Evolutionary conservation across 139 green algal species (phyloP).

Genomic region (Tetraselmis chui): DNA sequence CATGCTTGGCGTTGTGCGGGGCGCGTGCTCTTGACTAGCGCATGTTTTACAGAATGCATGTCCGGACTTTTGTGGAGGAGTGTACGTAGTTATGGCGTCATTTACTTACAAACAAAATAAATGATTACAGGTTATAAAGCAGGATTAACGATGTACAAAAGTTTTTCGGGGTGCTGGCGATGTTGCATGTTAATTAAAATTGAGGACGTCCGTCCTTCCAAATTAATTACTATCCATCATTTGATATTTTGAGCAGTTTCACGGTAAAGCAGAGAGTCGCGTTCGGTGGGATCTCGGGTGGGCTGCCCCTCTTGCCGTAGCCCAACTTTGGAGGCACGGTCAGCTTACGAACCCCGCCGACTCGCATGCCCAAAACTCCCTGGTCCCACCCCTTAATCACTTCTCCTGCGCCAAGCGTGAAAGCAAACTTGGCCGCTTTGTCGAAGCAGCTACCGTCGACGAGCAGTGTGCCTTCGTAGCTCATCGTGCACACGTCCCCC

Average conservation of each 20-base stretch:
- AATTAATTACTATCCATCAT: no score
- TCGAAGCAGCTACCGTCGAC: not conserved
- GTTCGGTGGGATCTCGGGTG: slow-evolving; percentile 20
- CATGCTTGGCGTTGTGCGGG: no score
- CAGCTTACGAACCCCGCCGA: slow-evolving; percentile 37
- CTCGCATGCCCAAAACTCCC: slow-evolving; percentile 35
- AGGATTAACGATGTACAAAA: no score
- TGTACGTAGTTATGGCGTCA: no score
- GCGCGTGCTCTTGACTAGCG: no score
- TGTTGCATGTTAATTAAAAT: no score
- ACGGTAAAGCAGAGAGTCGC: slow-evolving; percentile 31
- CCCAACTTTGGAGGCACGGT: slow-evolving; percentile 27
- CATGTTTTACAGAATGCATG: no score
- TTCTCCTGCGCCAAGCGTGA: slow-evolving; percentile 16
- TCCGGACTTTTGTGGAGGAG: no score
- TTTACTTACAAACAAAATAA: no score
- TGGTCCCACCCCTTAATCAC: slow-evolving; percentile 38
- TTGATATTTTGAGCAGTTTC: slow-evolving; percentile 26
- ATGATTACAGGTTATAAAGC: no score
- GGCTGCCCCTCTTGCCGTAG: slow-evolving; percentile 22
- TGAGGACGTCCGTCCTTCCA: no score
- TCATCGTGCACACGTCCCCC: not conserved
- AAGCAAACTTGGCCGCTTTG: not conserved
- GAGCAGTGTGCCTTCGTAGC: not conserved
- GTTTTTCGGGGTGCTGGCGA: no score